These are phyloP conservation scores for Pleurotus platypus DNA, from an alignment of 768 basidiomycete genomes.

Conservation along the genomic window DNA sequence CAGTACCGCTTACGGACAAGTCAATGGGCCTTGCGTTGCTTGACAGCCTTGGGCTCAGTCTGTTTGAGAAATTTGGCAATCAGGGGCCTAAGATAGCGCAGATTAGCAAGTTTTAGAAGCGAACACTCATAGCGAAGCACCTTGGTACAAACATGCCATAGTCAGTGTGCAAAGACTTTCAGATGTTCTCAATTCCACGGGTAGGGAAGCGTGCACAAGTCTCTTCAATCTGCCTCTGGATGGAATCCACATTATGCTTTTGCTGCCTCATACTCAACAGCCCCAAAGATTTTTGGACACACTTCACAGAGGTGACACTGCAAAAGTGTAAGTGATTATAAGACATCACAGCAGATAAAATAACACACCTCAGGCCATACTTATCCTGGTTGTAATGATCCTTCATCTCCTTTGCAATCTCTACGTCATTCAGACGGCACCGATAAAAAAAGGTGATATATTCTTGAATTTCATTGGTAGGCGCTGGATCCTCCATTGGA, in stretches of 20 bases:
- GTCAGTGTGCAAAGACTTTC: conserved; percentile 11
- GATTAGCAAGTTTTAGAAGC: not conserved
- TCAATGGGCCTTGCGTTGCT: not conserved
- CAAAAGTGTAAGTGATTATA: not conserved
- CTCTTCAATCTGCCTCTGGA: conserved; percentile 3
- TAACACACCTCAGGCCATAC: conserved; percentile 12
- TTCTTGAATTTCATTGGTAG: too few species aligned
- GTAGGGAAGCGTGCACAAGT: conserved; percentile 8
- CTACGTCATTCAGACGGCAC: not conserved
- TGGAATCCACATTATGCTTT: conserved; percentile 13
- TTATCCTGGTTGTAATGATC: not conserved
- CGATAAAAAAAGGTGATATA: not conserved
- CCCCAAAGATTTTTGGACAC: not conserved
- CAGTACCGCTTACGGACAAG: conserved; percentile 22
- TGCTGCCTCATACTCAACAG: conserved; percentile 13
- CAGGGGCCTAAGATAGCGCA: conserved; percentile 3
- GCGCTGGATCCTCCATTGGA: too few species aligned
- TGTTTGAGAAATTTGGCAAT: conserved; percentile 6
- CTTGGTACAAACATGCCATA: conserved; percentile 12
- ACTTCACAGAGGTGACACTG: conserved; percentile 1
- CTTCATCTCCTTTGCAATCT: not conserved
- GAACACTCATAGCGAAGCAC: conserved; percentile 1
- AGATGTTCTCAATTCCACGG: conserved; percentile 13
- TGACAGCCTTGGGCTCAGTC: conserved; percentile 13
- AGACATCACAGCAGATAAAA: not conserved